Base-by-base conservation (phyloP, 1,284 basidiomycete genomes). In the Kwoniella shivajii region DNA sequence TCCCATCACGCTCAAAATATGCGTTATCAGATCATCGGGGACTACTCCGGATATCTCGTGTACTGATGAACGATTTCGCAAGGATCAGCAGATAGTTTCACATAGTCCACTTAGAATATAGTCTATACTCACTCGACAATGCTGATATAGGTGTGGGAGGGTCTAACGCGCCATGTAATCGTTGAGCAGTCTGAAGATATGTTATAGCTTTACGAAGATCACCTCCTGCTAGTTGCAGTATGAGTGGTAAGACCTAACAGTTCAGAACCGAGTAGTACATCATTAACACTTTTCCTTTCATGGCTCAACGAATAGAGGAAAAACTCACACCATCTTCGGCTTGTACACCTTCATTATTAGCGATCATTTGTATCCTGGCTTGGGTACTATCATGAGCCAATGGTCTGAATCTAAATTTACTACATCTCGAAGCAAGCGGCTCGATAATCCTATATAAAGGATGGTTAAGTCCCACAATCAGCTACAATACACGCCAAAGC, bases 201-300 rank as follows among this genome's bases (percentile, higher is more conserved):
- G 95, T 99, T 77, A 99, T 99, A n/a, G 95, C 90, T 52, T 96
- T 90, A 45, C 96, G 88, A 49, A 99, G 84, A 77, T 99, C 96
- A 33, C 96, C 96, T 57, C 87, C 85, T 1, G 95, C 95, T 22
- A 79, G 63, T 51, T 76, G 60, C 30, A 79, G 68, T 34, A 79
- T 76, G 38, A 78, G 66, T 22, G 72, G 69, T 7, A 79, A 64
- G 0, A 77, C 75, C 75, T 77, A 51, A 24, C n/a, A n/a, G n/a
- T n/a, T n/a, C n/a, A n/a, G n/a, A n/a, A n/a, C n/a, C n/a, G 6
- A 26, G 26, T 36, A 30, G 50, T n/a, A 16, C 18, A 31, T 41
- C 22, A 54, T 26, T 20, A 22, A 31, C 20, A 41, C 22, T 6
- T 22, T 41, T 41, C 38, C n/a, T 41, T 9, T n/a, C 26, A 22